These are phyloP conservation scores for Furculomyces boomerangus DNA, from an alignment of 371 early-diverging fungal species.

Conservation along the genomic window DNA sequence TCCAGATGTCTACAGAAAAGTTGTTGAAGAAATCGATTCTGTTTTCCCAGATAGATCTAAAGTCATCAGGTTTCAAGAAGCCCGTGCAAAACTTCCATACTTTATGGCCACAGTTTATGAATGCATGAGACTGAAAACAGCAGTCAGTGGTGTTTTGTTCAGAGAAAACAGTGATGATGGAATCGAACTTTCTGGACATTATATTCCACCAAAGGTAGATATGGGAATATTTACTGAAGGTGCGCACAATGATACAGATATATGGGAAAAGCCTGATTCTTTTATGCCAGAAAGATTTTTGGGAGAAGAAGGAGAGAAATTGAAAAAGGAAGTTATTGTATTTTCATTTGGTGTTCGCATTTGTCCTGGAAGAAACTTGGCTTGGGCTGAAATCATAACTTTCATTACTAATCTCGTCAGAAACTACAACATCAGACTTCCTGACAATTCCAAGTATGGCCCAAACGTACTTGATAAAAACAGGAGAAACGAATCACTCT, in stretches of 20 bases:
- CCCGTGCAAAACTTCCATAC: slow-evolving; percentile 10
- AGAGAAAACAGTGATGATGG: slow-evolving; percentile 16
- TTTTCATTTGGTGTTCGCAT: slow-evolving; percentile 13
- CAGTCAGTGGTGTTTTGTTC: slow-evolving; percentile 9
- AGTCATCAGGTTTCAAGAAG: slow-evolving; percentile 8
- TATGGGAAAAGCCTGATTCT: slow-evolving; percentile 8
- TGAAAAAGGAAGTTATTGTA: slow-evolving; percentile 6
- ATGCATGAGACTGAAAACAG: slow-evolving; percentile 16
- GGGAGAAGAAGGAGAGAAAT: slow-evolving; percentile 8
- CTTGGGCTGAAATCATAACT: slow-evolving; percentile 17
- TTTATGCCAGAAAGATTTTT: slow-evolving; percentile 14
- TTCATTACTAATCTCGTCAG: slow-evolving; percentile 17
- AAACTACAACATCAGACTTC: slow-evolving; percentile 11
- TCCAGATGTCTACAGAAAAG: slow-evolving; percentile 4
- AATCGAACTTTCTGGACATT: slow-evolving; percentile 4
- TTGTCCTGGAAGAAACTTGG: slow-evolving; percentile 17
- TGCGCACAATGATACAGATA: slow-evolving; percentile 6
- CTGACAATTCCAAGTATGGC: slow-evolving; percentile 5
- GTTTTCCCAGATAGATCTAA: slow-evolving; percentile 7
- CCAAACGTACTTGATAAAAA: slow-evolving; percentile 4
- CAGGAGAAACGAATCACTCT: background rate
- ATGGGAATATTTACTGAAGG: slow-evolving; percentile 4
- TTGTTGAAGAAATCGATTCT: slow-evolving; percentile 8
- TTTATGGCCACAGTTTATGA: slow-evolving; percentile 23
- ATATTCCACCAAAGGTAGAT: background rate